These are phyloP conservation scores for Thelonectria discophora DNA, from an alignment of 2,329 filamentous ascomycete genomes.

Conservation along the genomic window DNA sequence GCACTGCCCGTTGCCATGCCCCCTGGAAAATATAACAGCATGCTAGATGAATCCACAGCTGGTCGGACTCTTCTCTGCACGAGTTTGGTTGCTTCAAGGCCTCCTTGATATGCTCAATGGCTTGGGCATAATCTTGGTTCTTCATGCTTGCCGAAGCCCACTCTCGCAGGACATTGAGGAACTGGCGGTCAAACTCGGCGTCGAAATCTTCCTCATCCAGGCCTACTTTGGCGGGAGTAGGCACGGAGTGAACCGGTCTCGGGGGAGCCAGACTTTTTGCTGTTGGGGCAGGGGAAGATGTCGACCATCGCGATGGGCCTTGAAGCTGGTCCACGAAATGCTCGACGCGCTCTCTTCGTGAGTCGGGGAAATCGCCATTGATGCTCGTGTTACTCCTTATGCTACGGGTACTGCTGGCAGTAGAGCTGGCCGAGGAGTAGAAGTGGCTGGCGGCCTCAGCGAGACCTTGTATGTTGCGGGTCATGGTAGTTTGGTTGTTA, in stretches of 20 bases:
- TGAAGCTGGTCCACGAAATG: neutral
- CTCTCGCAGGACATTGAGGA: slow-evolving; percentile 35
- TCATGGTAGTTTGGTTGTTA: slow-evolving; percentile 10
- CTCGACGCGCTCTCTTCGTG: slow-evolving; percentile 4
- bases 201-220: slow-evolving; percentile 11
- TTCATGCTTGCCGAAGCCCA: slow-evolving; percentile 37
- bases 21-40: slow-evolving; percentile 38
- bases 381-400: slow-evolving; percentile 1
- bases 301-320: neutral
- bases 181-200: slow-evolving; percentile 20
- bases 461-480: slow-evolving; percentile 35
- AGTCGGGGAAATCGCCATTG: slow-evolving; percentile 2
- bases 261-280: neutral
- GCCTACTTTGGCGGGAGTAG: neutral
- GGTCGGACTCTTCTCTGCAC: slow-evolving; percentile 13
- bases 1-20: slow-evolving; percentile 33
- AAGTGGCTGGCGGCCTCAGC: slow-evolving; percentile 38
- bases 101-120: slow-evolving; percentile 35
- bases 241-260: neutral
- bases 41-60: slow-evolving; percentile 35
- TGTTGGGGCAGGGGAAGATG: neutral
- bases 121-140: slow-evolving; percentile 33
- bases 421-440: slow-evolving; percentile 37
- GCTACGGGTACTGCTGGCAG: slow-evolving; percentile 29
- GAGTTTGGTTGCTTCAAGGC: slow-evolving; percentile 24